phyloP scores from a whole-genome alignment of 2,329 filamentous ascomycete genomes.

The Neopestalotiopsis rosae region DNA sequence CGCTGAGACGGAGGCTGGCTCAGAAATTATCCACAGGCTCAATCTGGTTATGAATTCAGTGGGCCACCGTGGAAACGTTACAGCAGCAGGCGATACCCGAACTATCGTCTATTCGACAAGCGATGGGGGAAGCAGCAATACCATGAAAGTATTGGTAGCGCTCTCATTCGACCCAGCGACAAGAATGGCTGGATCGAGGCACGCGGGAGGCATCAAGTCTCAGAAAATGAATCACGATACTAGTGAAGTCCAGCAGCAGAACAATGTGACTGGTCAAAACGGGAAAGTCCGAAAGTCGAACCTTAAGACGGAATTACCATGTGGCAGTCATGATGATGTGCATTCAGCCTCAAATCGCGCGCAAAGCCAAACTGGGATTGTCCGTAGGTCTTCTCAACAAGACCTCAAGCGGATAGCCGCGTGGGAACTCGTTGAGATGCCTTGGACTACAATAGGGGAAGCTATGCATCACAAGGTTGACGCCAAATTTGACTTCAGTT shows the following conservation, averaged over 20 bases:
- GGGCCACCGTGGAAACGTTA: constrained; percentile 24
- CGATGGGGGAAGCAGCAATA: constrained; percentile 19
- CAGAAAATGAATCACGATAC: background rate
- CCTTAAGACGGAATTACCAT: background rate
- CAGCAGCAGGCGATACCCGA: constrained; percentile 31
- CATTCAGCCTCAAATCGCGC: background rate
- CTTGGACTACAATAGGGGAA: constrained; percentile 13
- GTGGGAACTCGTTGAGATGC: constrained; percentile 22
- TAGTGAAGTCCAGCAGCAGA: background rate
- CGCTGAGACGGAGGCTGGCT: background rate
- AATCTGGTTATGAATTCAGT: constrained; percentile 30
- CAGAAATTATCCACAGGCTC: constrained; percentile 20
- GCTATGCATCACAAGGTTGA: background rate
- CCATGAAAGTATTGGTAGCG: constrained; percentile 30
- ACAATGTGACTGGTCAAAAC: background rate
- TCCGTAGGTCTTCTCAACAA: background rate
- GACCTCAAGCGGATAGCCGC: background rate
- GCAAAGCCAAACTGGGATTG: background rate
- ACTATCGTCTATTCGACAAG: constrained; percentile 32
- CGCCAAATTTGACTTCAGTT: constrained; percentile 6
- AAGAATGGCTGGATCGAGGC: constrained; percentile 29
- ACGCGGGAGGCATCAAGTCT: constrained; percentile 22
- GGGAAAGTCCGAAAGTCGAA: background rate
- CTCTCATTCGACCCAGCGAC: constrained; percentile 36
- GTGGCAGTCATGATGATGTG: background rate